A percentile compares a stretch with the other conserved stretches of the same genome.
phyloP scores from a whole-genome alignment of 2,329 filamentous ascomycete genomes.

The Leptosphaerulina australis region DNA sequence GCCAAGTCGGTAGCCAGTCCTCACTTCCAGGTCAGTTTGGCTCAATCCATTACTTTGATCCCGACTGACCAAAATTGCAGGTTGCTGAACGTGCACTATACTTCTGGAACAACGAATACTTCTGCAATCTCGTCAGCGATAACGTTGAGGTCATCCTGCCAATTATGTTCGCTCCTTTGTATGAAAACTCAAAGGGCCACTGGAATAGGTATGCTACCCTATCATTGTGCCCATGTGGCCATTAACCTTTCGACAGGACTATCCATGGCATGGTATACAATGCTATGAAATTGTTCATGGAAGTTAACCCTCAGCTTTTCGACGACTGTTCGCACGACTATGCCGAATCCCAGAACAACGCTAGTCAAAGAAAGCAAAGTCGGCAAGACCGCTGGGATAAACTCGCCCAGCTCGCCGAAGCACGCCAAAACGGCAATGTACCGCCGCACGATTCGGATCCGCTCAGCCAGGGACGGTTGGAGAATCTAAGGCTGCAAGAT shows the following conservation, averaged over 20 bases:
- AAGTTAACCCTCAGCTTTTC: slow-evolving; percentile 97
- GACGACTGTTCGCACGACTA: slow-evolving; percentile 99
- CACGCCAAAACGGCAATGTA: slow-evolving; percentile 61
- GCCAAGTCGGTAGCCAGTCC: slow-evolving; percentile 98
- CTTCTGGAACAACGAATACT: slow-evolving; percentile 99
- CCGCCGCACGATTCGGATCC: slow-evolving; percentile 75
- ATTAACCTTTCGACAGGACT: slow-evolving; percentile 64
- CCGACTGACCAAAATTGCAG: slow-evolving; percentile 42
- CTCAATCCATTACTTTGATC: no score
- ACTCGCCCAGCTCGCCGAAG: slow-evolving; percentile 78
- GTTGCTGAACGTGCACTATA: slow-evolving; percentile 96
- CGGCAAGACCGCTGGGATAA: slow-evolving; percentile 90
- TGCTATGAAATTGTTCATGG: slow-evolving; percentile 99
- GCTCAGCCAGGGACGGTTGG: slow-evolving; percentile 79
- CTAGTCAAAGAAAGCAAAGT: slow-evolving; percentile 79
- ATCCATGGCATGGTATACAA: slow-evolving; percentile 99
- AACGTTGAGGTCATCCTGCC: slow-evolving; percentile 98
- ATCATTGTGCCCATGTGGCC: neutral
- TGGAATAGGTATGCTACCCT: slow-evolving; percentile 82
- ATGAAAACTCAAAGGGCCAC: slow-evolving; percentile 98
- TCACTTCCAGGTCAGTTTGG: slow-evolving; percentile 77
- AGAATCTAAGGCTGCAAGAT: slow-evolving; percentile 90
- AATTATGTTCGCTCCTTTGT: slow-evolving; percentile 98
- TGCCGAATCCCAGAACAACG: slow-evolving; percentile 92
- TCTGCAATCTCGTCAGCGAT: slow-evolving; percentile 98